Evolutionary conservation across 306 rosid genomes (phyloP).

Genomic region (Bauhinia variegata): DNA sequence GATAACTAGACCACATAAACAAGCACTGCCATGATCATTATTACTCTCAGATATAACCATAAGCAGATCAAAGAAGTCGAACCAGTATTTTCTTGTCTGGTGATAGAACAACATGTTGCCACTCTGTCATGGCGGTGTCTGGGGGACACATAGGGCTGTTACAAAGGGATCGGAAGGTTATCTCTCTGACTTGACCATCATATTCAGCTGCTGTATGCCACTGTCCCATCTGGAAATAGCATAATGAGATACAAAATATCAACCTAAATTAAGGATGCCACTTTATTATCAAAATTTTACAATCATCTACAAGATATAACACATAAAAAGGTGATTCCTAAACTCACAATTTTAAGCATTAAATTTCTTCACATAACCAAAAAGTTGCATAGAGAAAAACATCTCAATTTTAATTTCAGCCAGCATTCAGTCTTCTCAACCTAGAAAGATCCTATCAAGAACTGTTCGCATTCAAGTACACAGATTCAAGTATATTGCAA

Average conservation of each 20-base stretch:
- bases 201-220: slow-evolving; percentile 95
- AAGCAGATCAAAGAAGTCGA: slow-evolving; percentile 35
- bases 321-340: slow-evolving; percentile 3
- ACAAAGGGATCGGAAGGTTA: slow-evolving; percentile 85
- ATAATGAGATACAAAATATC: slow-evolving; percentile 34
- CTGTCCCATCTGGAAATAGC: slow-evolving; percentile 77
- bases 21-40: not conserved
- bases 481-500: not conserved
- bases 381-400: not conserved
- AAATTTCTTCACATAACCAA: slow-evolving; percentile 16
- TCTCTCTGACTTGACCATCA: slow-evolving; percentile 93
- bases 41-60: slow-evolving; percentile 1
- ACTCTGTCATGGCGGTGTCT: slow-evolving; percentile 98
- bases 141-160: slow-evolving; percentile 99
- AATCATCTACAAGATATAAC: not conserved
- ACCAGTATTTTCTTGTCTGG: slow-evolving; percentile 82
- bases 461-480: slow-evolving; percentile 18
- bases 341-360: slow-evolving; percentile 14
- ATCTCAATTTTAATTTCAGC: slow-evolving; percentile 16
- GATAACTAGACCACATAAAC: slow-evolving; percentile 11
- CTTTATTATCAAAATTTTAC: slow-evolving; percentile 22
- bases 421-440: slow-evolving; percentile 14
- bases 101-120: slow-evolving; percentile 78
- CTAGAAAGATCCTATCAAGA: not conserved
- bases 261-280: slow-evolving; percentile 26